Evolutionary conservation across 208 protist species (phyloP), one percentile per base, ranked within the genome.

Genomic region (Crithidia expoeki): DNA sequence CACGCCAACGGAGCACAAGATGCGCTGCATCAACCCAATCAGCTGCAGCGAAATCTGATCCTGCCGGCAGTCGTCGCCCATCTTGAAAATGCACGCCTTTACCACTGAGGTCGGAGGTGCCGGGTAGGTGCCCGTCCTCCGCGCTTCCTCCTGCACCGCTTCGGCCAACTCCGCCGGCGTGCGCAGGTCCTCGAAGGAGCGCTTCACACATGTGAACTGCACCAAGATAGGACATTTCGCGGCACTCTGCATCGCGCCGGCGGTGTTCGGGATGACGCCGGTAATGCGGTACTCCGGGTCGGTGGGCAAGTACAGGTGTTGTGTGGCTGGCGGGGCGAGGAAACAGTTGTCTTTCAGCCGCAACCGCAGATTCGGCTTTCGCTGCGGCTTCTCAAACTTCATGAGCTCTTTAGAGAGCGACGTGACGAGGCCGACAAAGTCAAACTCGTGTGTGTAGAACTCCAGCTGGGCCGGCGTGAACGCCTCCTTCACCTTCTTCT

Each of bases 11-110:
- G 80, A 72, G 60, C 90, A 68, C 68, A 97, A 88, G 52, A 98
- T 93, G 61, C 88, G 81, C 62, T 92, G 76, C 57, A 97, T 90
- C 12, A 97, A 72, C 14, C 71, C 80, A 38, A 98, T 97, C 7
- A 98, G 79, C 83, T 98, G 97, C 52, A 98, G 79, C 23, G 95
- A 89, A 42, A 98, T 85, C 61, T 94, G 88, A 76, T 98, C 97
- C 68, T 98, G 95, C 27, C 97, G 85, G 71, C 92, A 96, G 83
- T 98, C 97, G 81, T 98, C 97, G 21, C 95, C 94, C 84, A 95
- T 94, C 84, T 98, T 98, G 79, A 98, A 98, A 56, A 98, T 98
- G 76, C 94, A 95, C 63, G 91, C 77, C 68, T 93, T 94, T 28
- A 89, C 72, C 17, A 91, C 61, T 17, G 47, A 58, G 27, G 61